Conservation (phyloP, 257 asterid species). For the Rubia yunnanensis region DNA sequence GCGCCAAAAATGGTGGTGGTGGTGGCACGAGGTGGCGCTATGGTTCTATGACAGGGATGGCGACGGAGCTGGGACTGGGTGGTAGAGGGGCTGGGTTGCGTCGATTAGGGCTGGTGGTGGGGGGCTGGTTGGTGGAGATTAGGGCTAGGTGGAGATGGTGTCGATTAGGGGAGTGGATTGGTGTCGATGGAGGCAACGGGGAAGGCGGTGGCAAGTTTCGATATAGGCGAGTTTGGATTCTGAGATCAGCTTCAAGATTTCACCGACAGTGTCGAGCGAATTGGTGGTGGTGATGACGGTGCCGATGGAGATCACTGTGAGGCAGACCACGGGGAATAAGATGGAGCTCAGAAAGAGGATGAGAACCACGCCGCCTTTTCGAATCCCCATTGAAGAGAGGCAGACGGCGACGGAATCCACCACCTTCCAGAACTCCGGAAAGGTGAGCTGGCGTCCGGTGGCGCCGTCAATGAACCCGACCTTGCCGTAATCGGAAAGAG, state of each 20-base stretch:
- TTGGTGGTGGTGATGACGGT: constrained; percentile 85
- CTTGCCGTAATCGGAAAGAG: constrained; percentile 53
- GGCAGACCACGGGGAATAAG: constrained; percentile 68
- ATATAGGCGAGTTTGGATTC: constrained; percentile 73
- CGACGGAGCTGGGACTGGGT: too few relatives aligned
- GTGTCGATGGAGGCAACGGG: too few relatives aligned
- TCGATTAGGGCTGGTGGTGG: too few relatives aligned
- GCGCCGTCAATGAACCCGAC: constrained; percentile 74
- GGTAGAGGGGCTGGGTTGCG: too few relatives aligned
- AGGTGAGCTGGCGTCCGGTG: constrained; percentile 46
- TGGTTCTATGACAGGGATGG: too few relatives aligned
- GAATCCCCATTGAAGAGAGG: too few relatives aligned
- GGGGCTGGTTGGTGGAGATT: too few relatives aligned
- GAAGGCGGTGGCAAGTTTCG: too few relatives aligned
- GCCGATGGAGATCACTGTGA: constrained; percentile 85
- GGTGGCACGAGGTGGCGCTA: too few relatives aligned
- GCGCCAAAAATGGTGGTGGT: too few relatives aligned
- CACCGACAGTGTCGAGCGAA: constrained; percentile 65
- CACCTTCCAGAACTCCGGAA: constrained; percentile 56
- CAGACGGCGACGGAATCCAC: constrained; percentile 54
- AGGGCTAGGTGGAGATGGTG: too few relatives aligned
- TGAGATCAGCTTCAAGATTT: constrained; percentile 56
- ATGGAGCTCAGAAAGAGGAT: constrained; percentile 71
- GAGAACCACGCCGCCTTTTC: constrained; percentile 67
- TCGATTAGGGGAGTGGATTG: too few relatives aligned